Percentiles rank a stretch among this genome's conserved stretches.
phyloP scores from a whole-genome alignment of 75 land plant species.

The Pinus taeda region DNA sequence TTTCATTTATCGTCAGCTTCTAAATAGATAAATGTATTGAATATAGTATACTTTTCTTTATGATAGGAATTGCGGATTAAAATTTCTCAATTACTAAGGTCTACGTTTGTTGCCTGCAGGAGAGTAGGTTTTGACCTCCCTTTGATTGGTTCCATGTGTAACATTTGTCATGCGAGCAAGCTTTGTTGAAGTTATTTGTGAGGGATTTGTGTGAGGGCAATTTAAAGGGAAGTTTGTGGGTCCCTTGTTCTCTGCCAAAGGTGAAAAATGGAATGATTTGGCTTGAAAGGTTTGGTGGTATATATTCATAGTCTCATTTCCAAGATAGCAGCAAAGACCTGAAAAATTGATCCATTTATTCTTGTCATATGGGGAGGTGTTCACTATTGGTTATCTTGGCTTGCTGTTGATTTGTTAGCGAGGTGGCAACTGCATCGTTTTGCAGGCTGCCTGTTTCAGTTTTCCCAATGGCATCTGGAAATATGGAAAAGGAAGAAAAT shows the following conservation, averaged over 20 bases:
- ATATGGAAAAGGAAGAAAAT: constrained; percentile 34
- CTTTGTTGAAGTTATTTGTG: too few species aligned
- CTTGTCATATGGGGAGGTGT: background rate
- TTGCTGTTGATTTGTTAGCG: constrained; percentile 1
- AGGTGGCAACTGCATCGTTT: background rate
- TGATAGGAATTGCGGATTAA: too few species aligned
- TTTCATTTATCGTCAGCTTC: too few species aligned
- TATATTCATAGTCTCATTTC: background rate
- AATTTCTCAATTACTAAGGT: too few species aligned
- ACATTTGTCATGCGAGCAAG: too few species aligned
- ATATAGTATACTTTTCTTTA: too few species aligned
- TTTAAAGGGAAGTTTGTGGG: background rate
- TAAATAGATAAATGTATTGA: too few species aligned
- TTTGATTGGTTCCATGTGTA: too few species aligned
- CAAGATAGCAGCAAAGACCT: background rate
- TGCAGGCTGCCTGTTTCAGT: background rate
- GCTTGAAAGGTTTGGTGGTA: background rate
- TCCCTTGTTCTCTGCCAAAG: background rate
- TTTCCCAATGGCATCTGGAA: constrained; percentile 6
- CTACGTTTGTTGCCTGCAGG: too few species aligned
- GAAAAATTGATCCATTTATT: background rate
- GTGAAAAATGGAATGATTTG: background rate
- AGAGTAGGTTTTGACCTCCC: too few species aligned
- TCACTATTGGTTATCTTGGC: background rate
- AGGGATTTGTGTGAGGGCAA: background rate